Evolutionary conservation across 257 asterid species (phyloP), one percentile per base, ranked within the genome.

Genomic region (Scutellaria barbata): DNA sequence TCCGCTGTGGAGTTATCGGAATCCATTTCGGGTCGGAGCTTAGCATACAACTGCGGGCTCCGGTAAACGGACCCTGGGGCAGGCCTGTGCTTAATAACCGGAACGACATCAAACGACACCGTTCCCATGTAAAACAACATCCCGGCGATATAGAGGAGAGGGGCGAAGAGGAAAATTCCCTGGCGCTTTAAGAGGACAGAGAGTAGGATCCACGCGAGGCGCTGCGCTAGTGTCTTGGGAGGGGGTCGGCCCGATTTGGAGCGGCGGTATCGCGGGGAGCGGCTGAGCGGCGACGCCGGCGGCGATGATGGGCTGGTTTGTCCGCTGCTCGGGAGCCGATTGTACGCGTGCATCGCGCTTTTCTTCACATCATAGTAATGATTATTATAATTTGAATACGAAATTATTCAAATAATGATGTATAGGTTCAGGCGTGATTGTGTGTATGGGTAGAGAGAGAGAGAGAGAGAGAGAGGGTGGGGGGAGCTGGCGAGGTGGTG

Each of bases 91-190:
- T 68, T 78, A 18, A 83, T 82, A 1, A 76, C 82, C 5, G 90
- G 89, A 10, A 82, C 96, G 11, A 79, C 92, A 80, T 95, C 98
- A 69, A 95, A 89, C 75, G 96, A 87, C 68, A 95, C 91, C 65
- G 98, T 92, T 2, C 98, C 99, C 98, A 95, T 89, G 72, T 92
- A 95, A 59, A 89, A 92, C 77, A 95, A 62, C 95, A 95, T 92
- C 11, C 89, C 92, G 13, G 96, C 82, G 41, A 95, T 89, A 43
- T 95, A 95, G 39, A 95, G 71, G 63, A 95, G 80, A 5, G 97
- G 98, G 7, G 98, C 99, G 63, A 95, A 92, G 0, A 95, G 86
- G 48, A 95, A 92, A 61, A 92, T 82, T 45, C 99, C 99, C 78
- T 89, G 98, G 1, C 99, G 80, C 63, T 92, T 91, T 45, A 89